Evolutionary conservation across 2,329 filamentous ascomycete genomes (phyloP), one percentile per base, ranked within the genome.

Genomic region (Penicillium paneum): DNA sequence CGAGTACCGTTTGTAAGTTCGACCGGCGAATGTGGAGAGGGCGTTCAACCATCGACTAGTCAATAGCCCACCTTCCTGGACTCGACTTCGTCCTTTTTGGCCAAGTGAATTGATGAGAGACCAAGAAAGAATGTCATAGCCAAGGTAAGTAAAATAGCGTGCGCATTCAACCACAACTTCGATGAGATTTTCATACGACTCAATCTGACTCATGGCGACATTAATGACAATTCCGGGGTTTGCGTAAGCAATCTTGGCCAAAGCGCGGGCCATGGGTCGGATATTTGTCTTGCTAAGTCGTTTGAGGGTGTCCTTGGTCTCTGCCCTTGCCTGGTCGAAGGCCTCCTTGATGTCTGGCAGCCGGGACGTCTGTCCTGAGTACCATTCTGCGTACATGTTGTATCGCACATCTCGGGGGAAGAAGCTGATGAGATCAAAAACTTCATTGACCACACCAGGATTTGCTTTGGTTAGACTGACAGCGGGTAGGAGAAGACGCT

Each of bases 121-220:
- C 91, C 93, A 99, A 3, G 91, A 89, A 41, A 99, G 79, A 31
- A 96, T 90, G 71, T 99, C 94, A 69, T 96, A 96, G 0, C 90
- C 93, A 35, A 99, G 78, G 51, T 90, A 86, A 1, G 93, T 96
- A 64, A 97, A 97, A 70, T 97, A 97, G 65, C 90, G 88, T 36
- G 90, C 91, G 67, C 92, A 97, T 69, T 97, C 91, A 13, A 97
- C 92, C 57, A 99, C 90, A 5, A 91, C 90, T 58, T 96, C 90
- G 53, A 96, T 96, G 57, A 99, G 82, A 68, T 97, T 99, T 69
- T 89, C 89, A 71, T 99, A 99, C 0, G 89, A 87, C 72, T 99
- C 92, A 55, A 97, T 90, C 71, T 97, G 92, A 58, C 87, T 87
- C 54, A 99, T 84, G 7, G 92, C 91, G 53, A 93, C 89, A 65